Conservation (phyloP, 2,329 filamentous ascomycete genomes). For the Cordyceps farinosa region DNA sequence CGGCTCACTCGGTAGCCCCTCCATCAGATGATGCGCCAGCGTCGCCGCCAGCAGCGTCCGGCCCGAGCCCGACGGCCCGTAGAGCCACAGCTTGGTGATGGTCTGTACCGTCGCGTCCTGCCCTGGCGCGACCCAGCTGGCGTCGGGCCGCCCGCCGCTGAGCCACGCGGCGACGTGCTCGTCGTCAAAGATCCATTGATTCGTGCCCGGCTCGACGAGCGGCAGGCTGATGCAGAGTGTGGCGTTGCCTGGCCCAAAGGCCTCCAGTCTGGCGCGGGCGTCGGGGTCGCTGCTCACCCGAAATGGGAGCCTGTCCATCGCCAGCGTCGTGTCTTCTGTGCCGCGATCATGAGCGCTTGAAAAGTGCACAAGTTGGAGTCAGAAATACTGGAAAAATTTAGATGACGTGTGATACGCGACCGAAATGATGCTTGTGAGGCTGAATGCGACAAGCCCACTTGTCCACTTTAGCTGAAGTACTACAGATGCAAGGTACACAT, state of each 20-base stretch:
- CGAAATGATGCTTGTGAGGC: slow-evolving; percentile 1
- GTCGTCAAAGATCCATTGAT: slow-evolving; percentile 5
- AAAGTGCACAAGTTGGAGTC: no score
- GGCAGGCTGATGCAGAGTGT: neutral
- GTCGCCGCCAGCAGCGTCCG: slow-evolving; percentile 8
- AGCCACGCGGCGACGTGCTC: slow-evolving; percentile 13
- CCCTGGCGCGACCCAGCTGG: slow-evolving; percentile 13
- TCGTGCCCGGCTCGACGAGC: slow-evolving; percentile 4
- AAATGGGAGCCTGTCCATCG: slow-evolving; percentile 7
- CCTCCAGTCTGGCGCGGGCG: neutral
- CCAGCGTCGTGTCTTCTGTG: neutral
- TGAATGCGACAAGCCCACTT: slow-evolving; percentile 5
- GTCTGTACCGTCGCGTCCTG: neutral
- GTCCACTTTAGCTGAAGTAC: neutral
- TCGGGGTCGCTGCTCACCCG: neutral
- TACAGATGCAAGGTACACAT: neutral
- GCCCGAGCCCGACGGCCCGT: slow-evolving; percentile 7
- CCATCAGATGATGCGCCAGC: neutral
- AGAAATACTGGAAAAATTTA: no score
- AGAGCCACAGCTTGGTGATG: slow-evolving; percentile 13
- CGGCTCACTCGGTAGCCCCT: neutral
- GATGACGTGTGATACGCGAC: neutral
- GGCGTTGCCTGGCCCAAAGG: neutral
- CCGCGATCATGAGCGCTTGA: neutral
- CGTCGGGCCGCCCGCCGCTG: neutral